phyloP scores from a whole-genome alignment of 2,329 filamentous ascomycete genomes.

The Botryotinia narcissicola region DNA sequence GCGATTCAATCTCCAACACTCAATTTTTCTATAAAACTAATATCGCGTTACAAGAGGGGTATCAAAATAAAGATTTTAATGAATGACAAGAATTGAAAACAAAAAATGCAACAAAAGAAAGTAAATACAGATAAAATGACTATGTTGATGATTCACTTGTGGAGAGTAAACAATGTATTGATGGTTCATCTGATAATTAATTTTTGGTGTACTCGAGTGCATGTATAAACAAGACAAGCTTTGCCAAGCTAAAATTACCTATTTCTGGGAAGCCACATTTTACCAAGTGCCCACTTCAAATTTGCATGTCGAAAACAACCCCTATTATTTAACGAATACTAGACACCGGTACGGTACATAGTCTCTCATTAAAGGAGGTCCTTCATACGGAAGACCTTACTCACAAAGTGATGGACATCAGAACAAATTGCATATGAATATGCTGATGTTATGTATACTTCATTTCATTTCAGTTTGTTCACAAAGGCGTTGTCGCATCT shows the following conservation, averaged over 20 bases:
- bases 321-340: constrained; percentile 10
- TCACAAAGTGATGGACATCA: not conserved
- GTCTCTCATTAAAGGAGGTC: not conserved
- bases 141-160: not conserved
- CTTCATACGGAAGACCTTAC: not conserved
- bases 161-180: not conserved
- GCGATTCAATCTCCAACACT: not conserved
- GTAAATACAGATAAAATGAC: not conserved
- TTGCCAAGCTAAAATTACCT: not conserved
- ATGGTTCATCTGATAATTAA: not conserved
- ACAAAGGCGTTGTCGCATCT: not conserved
- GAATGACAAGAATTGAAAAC: not conserved
- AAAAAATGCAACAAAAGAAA: not conserved
- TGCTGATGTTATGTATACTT: not conserved
- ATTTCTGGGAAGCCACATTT: not conserved
- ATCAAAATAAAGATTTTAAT: not conserved
- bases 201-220: not conserved
- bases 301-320: not conserved
- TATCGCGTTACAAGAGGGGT: not conserved
- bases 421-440: not conserved
- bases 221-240: not conserved
- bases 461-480: not conserved
- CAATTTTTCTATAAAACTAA: not conserved
- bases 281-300: not conserved
- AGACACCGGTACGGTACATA: not conserved